A percentile compares a stretch with the other conserved stretches of the same genome.
These are phyloP conservation scores for Lipomyces yamanashiensis DNA, from an alignment of 805 yeast species.

Conservation along the genomic window DNA sequence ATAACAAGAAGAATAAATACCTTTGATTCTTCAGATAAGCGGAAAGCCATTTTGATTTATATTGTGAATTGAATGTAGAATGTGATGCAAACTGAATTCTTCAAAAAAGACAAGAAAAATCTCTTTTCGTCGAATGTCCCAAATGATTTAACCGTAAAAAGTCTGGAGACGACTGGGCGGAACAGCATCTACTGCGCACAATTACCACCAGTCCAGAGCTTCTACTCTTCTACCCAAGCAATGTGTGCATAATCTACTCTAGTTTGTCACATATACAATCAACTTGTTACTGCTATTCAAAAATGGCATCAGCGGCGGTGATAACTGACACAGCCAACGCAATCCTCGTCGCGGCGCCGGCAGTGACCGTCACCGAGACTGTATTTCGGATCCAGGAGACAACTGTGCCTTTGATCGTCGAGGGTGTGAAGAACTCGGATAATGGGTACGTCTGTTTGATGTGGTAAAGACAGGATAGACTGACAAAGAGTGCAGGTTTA, in stretches of 20 bases:
- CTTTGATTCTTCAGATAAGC: constrained; percentile 50
- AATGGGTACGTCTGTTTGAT: background rate
- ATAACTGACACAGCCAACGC: constrained; percentile 1
- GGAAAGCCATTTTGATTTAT: constrained; percentile 38
- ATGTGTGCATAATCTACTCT: too few relatives aligned
- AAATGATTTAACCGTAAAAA: too few relatives aligned
- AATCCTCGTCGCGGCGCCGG: background rate
- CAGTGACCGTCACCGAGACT: constrained; percentile 11
- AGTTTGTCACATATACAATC: background rate
- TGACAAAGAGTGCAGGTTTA: constrained; percentile 20
- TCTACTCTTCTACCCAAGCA: too few relatives aligned
- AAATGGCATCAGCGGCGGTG: background rate
- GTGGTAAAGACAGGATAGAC: too few relatives aligned
- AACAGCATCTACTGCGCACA: too few relatives aligned
- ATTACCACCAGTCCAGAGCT: too few relatives aligned
- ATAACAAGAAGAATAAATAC: constrained; percentile 38
- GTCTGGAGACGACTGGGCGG: too few relatives aligned
- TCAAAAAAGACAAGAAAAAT: background rate
- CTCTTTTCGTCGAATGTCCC: background rate
- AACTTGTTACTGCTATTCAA: background rate
- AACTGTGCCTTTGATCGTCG: constrained; percentile 2
- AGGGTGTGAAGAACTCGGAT: background rate
- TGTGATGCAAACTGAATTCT: background rate
- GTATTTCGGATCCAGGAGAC: constrained; percentile 16
- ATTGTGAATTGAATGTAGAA: background rate